Percentiles rank a stretch among this genome's conserved stretches.
phyloP scores from a whole-genome alignment of 2,329 filamentous ascomycete species.

The Colletotrichum trifolii region DNA sequence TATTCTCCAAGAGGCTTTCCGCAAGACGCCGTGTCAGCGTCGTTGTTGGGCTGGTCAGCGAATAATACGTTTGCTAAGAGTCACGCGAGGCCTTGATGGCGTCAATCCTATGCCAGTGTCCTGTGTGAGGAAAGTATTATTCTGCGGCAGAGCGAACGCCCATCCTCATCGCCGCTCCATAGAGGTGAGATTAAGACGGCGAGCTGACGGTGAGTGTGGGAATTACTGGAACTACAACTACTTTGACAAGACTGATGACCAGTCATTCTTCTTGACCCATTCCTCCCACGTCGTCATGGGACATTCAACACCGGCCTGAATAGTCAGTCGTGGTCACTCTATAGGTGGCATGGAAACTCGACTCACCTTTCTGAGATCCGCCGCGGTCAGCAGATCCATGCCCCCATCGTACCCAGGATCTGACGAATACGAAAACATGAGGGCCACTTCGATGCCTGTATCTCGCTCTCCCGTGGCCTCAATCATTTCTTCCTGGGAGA shows the following conservation, averaged over 20 bases:
- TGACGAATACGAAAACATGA: constrained; percentile 60
- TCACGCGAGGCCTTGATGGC: too few species aligned
- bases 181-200: too few species aligned
- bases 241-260: constrained; percentile 42
- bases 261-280: constrained; percentile 50
- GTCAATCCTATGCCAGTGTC: too few species aligned
- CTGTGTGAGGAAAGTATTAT: too few species aligned
- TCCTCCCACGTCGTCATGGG: constrained; percentile 53
- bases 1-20: not conserved
- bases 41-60: too few species aligned
- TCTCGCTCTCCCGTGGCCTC: constrained; percentile 50
- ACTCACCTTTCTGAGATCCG: constrained; percentile 56
- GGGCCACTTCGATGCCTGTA: constrained; percentile 54
- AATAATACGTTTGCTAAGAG: too few species aligned
- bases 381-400: constrained; percentile 54
- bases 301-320: constrained; percentile 49
- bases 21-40: too few species aligned
- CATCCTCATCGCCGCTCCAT: too few species aligned
- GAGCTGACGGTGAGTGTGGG: too few species aligned
- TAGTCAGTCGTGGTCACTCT: constrained; percentile 9
- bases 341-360: accelerated
- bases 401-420: constrained; percentile 62
- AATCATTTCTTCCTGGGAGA: constrained; percentile 54
- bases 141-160: too few species aligned
- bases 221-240: not conserved